Conservation (phyloP, 2,329 filamentous ascomycete genomes). For the Helicocarpus griseus region DNA sequence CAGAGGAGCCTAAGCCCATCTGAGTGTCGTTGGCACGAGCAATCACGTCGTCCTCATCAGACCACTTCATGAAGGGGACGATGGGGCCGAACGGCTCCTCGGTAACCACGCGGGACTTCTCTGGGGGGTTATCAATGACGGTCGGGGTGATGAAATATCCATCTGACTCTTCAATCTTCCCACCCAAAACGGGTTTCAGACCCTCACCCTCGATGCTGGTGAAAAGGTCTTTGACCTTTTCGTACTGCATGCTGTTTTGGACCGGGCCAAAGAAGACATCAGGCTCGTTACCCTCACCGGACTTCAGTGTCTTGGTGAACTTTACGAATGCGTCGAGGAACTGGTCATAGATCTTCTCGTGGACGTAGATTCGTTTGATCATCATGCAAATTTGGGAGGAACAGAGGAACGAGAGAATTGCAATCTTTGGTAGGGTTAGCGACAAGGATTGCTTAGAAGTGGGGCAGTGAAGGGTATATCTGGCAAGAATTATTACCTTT, state of each 20-base stretch:
- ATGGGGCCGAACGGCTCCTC: slow-evolving; percentile 55
- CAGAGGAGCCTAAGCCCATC: slow-evolving; percentile 44
- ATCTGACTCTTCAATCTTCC: slow-evolving; percentile 25
- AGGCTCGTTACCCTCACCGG: slow-evolving; percentile 21
- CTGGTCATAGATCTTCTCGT: slow-evolving; percentile 42
- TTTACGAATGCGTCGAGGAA: slow-evolving; percentile 40
- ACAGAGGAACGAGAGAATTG: slow-evolving; percentile 25
- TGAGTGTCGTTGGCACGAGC: slow-evolving; percentile 39
- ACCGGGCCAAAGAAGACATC: slow-evolving; percentile 49
- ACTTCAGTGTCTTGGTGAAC: slow-evolving; percentile 18
- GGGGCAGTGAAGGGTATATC: neutral
- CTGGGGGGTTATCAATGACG: slow-evolving; percentile 45
- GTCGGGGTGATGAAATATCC: slow-evolving; percentile 48
- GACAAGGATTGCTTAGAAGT: neutral
- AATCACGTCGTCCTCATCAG: slow-evolving; percentile 38
- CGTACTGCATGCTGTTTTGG: slow-evolving; percentile 53
- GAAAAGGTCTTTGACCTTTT: slow-evolving; percentile 45
- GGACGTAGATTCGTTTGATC: slow-evolving; percentile 49
- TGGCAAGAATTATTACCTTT: no score
- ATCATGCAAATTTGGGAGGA: slow-evolving; percentile 45
- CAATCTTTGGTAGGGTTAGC: no score
- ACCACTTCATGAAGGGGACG: slow-evolving; percentile 51
- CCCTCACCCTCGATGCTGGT: slow-evolving; percentile 45
- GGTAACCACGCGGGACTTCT: slow-evolving; percentile 41
- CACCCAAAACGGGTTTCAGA: slow-evolving; percentile 42